Evolutionary conservation across 1,284 basidiomycete species (phyloP).

Genomic region (Abortiporus biennis): DNA sequence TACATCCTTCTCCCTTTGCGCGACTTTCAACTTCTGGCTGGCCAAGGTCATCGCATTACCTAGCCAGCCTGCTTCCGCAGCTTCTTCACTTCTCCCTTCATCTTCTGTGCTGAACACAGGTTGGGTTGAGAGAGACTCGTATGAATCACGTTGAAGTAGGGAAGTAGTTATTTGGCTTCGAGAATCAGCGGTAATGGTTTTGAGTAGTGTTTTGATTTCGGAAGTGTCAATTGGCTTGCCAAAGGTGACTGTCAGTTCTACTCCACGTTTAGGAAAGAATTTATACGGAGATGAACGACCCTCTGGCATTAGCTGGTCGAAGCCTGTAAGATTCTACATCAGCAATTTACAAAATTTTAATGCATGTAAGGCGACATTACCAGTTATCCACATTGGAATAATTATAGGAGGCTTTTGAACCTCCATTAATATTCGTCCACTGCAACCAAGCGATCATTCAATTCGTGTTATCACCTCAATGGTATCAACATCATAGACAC

Average conservation of each 20-base stretch:
- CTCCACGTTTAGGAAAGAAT: conserved; percentile 59
- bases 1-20: background rate
- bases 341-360: background rate
- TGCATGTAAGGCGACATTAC: conserved; percentile 24
- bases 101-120: background rate
- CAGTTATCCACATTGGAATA: conserved; percentile 92
- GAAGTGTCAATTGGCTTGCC: conserved; percentile 55
- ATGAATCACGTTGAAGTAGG: background rate
- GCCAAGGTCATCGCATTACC: conserved; percentile 1
- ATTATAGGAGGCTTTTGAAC: conserved; percentile 67
- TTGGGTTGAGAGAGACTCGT: background rate
- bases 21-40: background rate
- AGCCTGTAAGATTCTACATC: conserved; percentile 41
- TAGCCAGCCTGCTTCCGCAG: conserved; percentile 9
- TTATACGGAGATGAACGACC: conserved; percentile 67
- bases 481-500: conserved; percentile 27
- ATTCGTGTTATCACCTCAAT: background rate
- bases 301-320: conserved; percentile 88
- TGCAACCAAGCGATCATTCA: conserved; percentile 23
- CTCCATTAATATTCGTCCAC: conserved; percentile 84
- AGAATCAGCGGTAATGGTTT: background rate
- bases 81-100: conserved; percentile 1
- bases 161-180: background rate
- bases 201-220: conserved; percentile 27
- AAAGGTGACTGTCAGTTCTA: conserved; percentile 64